Base-by-base conservation (phyloP, 2,329 filamentous ascomycete genomes). In the Colletotrichum cereale region DNA sequence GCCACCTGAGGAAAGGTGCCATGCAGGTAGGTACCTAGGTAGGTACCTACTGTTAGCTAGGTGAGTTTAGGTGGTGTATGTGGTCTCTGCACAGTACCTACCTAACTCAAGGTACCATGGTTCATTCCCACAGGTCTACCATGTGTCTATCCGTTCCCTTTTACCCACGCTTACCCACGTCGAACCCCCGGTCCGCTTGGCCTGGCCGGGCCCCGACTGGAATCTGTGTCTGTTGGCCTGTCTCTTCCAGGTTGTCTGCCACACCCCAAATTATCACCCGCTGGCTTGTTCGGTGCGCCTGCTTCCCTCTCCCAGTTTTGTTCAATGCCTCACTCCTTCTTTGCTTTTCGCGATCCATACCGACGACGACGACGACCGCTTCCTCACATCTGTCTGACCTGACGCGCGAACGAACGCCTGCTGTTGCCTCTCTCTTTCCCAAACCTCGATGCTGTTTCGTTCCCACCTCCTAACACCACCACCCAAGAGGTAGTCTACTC, bases 191-290 rank as follows among this genome's bases (percentile, higher is more conserved):
- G 67, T 67, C 56, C 60, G 48, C 67, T 67, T 71, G 48, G 67
- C 56, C 40, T 71, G 50, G 50, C 64, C 55, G n/a, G 68, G 58
- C 50, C 65, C 62, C 47, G 64, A 62, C 18, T 76, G 75, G 71
- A 77, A 77, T 0, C 66, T 78, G 0, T 75, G 71, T 31, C 82
- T 75, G 79, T 78, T 21, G 76, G 78, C 53, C 53, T 57, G 61
- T 58, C 65, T 70, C 60, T 60, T 56, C 36, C n/a, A 40, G 55
- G 55, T 29, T 52, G 1, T 77, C 79, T 48, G 76, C 77, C 5
- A 78, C 68, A 69, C 65, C 69, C 55, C 60, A 55, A 60, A 62
- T 42, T 62, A 38, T 69, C 55, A 65, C 65, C 53, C 44, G 21
- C 65, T 63, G 69, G 58, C 67, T 61, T 66, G 40, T 58, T 38